Base-by-base conservation (phyloP, 768 basidiomycete genomes). In the Trametes villosa region DNA sequence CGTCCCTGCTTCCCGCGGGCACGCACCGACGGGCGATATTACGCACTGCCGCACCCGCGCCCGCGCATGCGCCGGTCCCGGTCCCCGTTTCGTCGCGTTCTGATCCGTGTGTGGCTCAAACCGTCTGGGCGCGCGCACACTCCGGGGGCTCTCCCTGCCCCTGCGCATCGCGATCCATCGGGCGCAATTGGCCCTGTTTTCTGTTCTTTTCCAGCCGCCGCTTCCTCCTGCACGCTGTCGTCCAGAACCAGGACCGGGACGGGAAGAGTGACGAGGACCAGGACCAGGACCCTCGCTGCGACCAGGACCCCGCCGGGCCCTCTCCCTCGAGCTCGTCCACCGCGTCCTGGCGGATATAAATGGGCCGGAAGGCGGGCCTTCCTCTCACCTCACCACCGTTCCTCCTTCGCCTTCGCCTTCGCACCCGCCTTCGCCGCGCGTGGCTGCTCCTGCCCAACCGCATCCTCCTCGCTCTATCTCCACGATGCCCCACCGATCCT, bases 401-500 rank as follows among this genome's bases (percentile, higher is more conserved):
- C 61, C 47, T 54, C 47, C 53, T 48, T 41, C 60, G 13, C 60
- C 42, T 41, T 44, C 34, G 36, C 36, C 6, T 38, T 38, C 36
- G 15, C 36, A 38, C 36, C 6, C 36, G 36, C 46, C 38, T 30
- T 33, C 42, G 26, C 33, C 34, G 27, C 36, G 46, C 46, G 27
- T 31, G 33, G 40, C 40, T 15, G 42, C 53, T 4, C 13, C 36
- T n/a, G 18, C 36, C 36, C 36, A 34, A 13, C 33, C 7, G 33
- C 17, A 33, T 33, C 40, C 26, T 29, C 51, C 56, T 53, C 61
- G 36, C 61, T n/a, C 61, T 47, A 49, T 53, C 61, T 36, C 61
- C 56, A 48, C 49, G n/a, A 62, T 62, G 61, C 56, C 61, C 30
- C 61, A 57, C 42, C 40, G 49, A 48, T 51, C 49, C 56, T 15